Evolutionary conservation across 2,329 filamentous ascomycete genomes (phyloP), one percentile per base, ranked within the genome.

Genomic region (Colletotrichum euphorbiae): DNA sequence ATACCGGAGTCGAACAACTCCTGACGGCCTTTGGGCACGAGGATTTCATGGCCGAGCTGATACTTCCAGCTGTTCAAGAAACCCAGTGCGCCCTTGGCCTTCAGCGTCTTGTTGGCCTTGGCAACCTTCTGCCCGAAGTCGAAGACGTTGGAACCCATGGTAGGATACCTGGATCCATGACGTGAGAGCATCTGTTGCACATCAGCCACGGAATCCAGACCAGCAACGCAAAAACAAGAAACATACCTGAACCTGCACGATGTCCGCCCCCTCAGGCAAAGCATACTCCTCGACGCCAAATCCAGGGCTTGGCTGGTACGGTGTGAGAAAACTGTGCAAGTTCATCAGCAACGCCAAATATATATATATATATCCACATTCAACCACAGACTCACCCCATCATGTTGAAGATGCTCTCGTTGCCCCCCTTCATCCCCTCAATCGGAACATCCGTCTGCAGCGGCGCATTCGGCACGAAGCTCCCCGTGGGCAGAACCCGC

Each of bases 251-350:
- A 94, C 81, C 80, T 92, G 90, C 31, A 89, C 82, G 56, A 93
- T 91, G 66, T 90, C 88, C 0, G 91, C 86, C 12, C 88, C 90
- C 6, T 81, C 76, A 1, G 91, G 91, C 15, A 93, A 77, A 3
- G 90, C 83, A 72, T 90, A 91, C 77, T 94, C 92, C 15, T 90
- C 81, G 0, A 92, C 90, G 3, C 92, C 92, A 71, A 93, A 94
- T 1, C 92, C 92, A 0, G 90, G 87, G 62, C 90, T 89, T 0
- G 91, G 89, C 69, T 87, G 87, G 77, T 93, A 94, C 3, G 91
- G 90, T 43, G 88, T 89, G 33, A 93, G 77, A 69, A 89, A 86
- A 6, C 75, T 76, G 24, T 15, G 40, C n/a, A 28, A 8, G 4
- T 13, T 45, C 28, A 38, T 62, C 38, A 63, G 56, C 45, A 13